Evolutionary conservation across 2,329 filamentous ascomycete species (phyloP).

Genomic region (Sphaceloma murrayae): DNA sequence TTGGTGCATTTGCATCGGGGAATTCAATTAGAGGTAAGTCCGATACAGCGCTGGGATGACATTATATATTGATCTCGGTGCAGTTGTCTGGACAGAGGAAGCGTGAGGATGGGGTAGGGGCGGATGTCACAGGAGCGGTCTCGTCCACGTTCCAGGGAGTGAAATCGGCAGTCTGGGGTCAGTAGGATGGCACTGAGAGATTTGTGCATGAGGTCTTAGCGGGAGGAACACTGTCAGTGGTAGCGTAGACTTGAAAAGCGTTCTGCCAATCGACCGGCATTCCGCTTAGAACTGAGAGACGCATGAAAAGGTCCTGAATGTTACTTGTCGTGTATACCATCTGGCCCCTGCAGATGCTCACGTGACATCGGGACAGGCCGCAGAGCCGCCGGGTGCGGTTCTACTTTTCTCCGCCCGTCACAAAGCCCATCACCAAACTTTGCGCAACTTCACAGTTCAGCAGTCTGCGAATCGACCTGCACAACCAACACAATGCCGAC

Average conservation of each 20-base stretch:
- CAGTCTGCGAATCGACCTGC: conserved; percentile 9
- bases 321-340: too few species aligned
- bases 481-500: conserved; percentile 57
- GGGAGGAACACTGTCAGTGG: conserved; percentile 1
- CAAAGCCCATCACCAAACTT: conserved; percentile 3
- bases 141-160: conserved; percentile 31
- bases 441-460: conserved; percentile 1
- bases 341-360: background rate
- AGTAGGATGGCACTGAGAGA: background rate
- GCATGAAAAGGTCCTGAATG: too few species aligned
- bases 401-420: conserved; percentile 11
- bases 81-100: conserved; percentile 58
- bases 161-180: conserved; percentile 34
- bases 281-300: too few species aligned
- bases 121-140: conserved; percentile 22
- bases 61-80: background rate
- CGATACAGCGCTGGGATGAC: background rate
- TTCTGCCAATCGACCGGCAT: too few species aligned
- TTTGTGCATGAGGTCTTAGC: background rate
- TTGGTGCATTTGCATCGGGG: conserved; percentile 87
- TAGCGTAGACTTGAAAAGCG: too few species aligned
- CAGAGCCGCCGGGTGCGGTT: background rate
- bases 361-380: too few species aligned
- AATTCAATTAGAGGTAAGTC: conserved; percentile 67
- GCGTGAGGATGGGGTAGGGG: conserved; percentile 45